Evolutionary conservation across 345 rosid genomes (phyloP), one percentile per base, ranked within the genome.

Genomic region (Abelmoschus esculentus): DNA sequence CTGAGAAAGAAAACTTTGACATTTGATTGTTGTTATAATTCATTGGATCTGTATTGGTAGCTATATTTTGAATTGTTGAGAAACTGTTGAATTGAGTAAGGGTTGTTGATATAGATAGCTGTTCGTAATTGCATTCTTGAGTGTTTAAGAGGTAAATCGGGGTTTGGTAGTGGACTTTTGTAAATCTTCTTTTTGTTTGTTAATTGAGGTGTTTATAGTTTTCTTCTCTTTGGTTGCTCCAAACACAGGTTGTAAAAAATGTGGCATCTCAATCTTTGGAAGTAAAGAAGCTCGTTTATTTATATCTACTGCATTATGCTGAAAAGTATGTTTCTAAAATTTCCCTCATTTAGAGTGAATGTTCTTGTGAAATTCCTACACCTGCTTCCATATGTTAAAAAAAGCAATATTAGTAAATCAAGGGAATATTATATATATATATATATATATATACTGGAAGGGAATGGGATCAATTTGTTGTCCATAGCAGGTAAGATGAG

Each of bases 211-310:
- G 47, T 50, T 65, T 40, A 28, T 70, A 38, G 18, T 61, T 61
- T 42, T 36, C 26, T 10, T 34, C 17, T 14, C 56, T 28, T 7
- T 71, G 18, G 34, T 44, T 69, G 70, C 70, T 73, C 72, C 72
- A 75, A 70, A 52, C 81, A 66, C 89, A 93, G 97, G 99, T 95
- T 61, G 99, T 95, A 0, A 95, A 95, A 74, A 95, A 88, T 65
- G 97, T 95, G 71, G 99, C 97, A 44, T 87, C 97, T 66, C 96
- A 87, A 76, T 88, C 96, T 58, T 74, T 89, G 78, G 96, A 95
- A 86, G 97, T 91, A 63, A 95, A 95, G 90, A 95, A 95, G 80
- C 89, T 95, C 19, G 99, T 84, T 78, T 95, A 95, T 88, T 77
- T 95, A 83, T 95, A 95, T 74, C 81, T 95, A 63, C 85, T 95